These are phyloP conservation scores for Nicotiana benthamiana DNA, from an alignment of 257 asterid species.

Conservation along the genomic window DNA sequence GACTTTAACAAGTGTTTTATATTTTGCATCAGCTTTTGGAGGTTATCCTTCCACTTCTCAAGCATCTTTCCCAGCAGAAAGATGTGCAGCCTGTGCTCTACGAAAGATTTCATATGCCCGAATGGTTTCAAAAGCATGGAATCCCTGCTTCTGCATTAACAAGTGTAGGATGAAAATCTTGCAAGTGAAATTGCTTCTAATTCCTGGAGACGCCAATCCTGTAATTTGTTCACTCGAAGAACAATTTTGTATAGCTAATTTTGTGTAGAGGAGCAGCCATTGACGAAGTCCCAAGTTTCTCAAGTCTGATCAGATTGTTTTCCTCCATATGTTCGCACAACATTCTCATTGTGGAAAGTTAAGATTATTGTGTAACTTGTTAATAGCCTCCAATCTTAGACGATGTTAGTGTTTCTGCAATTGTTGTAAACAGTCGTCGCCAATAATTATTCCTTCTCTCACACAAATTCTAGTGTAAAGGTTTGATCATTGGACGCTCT, in stretches of 20 bases:
- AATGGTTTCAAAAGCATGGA: conserved; percentile 84
- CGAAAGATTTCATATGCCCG: conserved; percentile 87
- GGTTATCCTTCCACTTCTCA: conserved; percentile 87
- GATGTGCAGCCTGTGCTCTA: conserved; percentile 67
- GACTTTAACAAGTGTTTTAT: conserved; percentile 8
- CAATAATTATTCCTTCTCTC: conserved; percentile 18
- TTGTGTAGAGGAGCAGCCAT: conserved; percentile 13
- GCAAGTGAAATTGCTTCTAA: not conserved
- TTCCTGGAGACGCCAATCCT: conserved; percentile 9
- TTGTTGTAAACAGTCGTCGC: conserved; percentile 15
- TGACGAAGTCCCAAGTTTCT: not conserved
- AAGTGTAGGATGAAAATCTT: conserved; percentile 14
- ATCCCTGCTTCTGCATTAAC: conserved; percentile 62
- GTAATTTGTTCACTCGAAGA: conserved; percentile 5
- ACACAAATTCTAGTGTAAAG: conserved; percentile 22
- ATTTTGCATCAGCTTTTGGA: conserved; percentile 59
- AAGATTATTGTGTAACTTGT: conserved; percentile 27
- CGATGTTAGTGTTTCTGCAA: conserved; percentile 14
- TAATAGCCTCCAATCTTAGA: conserved; percentile 23
- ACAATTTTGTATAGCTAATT: conserved; percentile 15
- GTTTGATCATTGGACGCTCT: not conserved
- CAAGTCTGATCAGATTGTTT: not conserved
- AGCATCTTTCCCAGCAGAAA: conserved; percentile 73
- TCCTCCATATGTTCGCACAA: conserved; percentile 14
- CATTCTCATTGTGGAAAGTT: conserved; percentile 29